These are phyloP conservation scores for Leccinum incarnatum DNA, from an alignment of 768 basidiomycete species.

Conservation along the genomic window DNA sequence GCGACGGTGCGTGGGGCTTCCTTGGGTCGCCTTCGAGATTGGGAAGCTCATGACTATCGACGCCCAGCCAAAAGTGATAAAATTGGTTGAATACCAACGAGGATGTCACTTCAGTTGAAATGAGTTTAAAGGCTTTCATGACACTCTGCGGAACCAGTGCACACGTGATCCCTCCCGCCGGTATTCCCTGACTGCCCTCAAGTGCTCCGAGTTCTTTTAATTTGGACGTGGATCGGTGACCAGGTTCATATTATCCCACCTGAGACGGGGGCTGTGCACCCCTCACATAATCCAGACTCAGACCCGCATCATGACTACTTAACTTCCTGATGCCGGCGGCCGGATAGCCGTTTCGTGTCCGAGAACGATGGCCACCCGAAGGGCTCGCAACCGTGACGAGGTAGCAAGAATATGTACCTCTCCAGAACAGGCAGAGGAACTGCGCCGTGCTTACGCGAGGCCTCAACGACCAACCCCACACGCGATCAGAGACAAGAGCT, in stretches of 20 bases:
- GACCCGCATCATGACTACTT: constrained; percentile 34
- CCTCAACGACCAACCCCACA: constrained; percentile 60
- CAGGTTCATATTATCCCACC: constrained; percentile 27
- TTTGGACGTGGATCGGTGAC: constrained; percentile 26
- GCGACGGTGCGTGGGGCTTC: no score
- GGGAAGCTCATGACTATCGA: no score
- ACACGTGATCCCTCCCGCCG: no score
- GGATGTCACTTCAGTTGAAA: no score
- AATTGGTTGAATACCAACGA: no score
- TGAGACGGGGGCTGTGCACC: constrained; percentile 23
- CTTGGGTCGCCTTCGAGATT: no score
- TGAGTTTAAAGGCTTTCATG: no score
- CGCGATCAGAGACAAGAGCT: constrained; percentile 65
- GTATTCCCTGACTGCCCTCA: constrained; percentile 10
- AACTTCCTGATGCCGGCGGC: constrained; percentile 37
- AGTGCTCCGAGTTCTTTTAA: constrained; percentile 26
- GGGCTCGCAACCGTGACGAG: constrained; percentile 22
- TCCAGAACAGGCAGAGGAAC: constrained; percentile 63
- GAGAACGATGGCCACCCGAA: constrained; percentile 43
- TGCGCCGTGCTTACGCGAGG: constrained; percentile 57
- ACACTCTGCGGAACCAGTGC: no score
- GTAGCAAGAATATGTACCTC: constrained; percentile 57
- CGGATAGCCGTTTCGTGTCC: constrained; percentile 50
- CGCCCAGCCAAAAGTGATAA: no score
- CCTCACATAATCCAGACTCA: constrained; percentile 41